These are phyloP conservation scores for Metschnikowia noctiluminum DNA, from an alignment of 805 yeast genomes.

Conservation along the genomic window DNA sequence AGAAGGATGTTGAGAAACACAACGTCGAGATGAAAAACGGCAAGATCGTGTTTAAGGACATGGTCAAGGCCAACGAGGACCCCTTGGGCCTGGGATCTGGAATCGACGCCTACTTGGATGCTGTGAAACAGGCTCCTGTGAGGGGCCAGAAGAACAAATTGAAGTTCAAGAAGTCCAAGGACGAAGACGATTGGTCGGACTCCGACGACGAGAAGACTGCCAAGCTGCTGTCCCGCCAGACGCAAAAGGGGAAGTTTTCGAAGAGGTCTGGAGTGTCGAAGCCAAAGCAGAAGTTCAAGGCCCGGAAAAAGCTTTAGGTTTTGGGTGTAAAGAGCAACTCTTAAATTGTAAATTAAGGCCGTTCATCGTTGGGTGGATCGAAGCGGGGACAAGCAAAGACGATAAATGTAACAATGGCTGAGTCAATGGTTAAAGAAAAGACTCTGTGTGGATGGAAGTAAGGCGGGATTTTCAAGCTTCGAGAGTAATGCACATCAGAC, in stretches of 20 bases:
- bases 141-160: constrained; percentile 91
- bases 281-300: constrained; percentile 51
- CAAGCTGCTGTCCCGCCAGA: background rate
- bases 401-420: too few species aligned
- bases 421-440: too few species aligned
- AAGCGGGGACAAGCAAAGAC: background rate
- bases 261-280: constrained; percentile 28
- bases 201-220: constrained; percentile 38
- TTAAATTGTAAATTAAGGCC: background rate
- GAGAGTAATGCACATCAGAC: too few species aligned
- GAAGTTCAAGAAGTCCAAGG: constrained; percentile 72
- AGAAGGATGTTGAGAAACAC: constrained; percentile 40
- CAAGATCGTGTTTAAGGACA: constrained; percentile 61
- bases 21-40: constrained; percentile 53
- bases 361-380: background rate
- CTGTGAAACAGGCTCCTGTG: constrained; percentile 88
- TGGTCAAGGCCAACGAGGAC: constrained; percentile 39
- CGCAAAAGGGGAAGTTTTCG: constrained; percentile 14
- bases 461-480: too few species aligned
- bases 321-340: too few species aligned
- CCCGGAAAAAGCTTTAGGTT: constrained; percentile 54
- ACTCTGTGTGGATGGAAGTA: too few species aligned
- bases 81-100: constrained; percentile 50
- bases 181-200: constrained; percentile 46
- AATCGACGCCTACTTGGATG: constrained; percentile 89